Base-by-base conservation (phyloP, 2,329 filamentous ascomycete species). In the Periconia sp. region DNA sequence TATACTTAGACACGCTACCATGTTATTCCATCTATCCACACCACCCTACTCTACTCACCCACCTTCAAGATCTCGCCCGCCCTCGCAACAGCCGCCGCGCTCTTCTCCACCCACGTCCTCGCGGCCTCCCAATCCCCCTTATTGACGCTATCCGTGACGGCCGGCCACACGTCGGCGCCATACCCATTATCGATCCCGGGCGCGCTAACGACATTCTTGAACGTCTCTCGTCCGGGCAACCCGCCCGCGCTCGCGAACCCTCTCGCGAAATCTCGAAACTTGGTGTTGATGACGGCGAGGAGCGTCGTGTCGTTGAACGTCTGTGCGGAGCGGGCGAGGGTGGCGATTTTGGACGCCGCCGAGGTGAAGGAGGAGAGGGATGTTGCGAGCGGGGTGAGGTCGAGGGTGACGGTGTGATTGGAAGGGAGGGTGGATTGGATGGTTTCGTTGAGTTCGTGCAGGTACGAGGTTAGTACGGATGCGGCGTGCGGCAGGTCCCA, bases 181-280 rank as follows among this genome's bases (percentile, higher is more conserved):
- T 65, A 63, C 51, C 61, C 62, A 48, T 60, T 65, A 55, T 65
- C 62, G 31, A 65, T 56, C 1, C 62, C 60, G n/a, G 62, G 62
- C 41, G 60, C 62, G 50, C 48, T 55, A 20, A 63, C 54, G 3
- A 61, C 41, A 49, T 65, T 61, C 54, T 56, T 57, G 47, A 60
- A 65, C 14, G 59, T 62, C 27, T 60, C 55, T 45, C 62, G 49
- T 1, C 56, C 57, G 2, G 62, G 62, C 17, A 64, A 35, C 1
- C 62, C 62, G 11, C 62, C 62, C 10, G 41, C 55, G 8, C 43
- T 52, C 31, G 55, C 60, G 50, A 54, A 62, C 1, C 62, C 62
- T 13, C 62, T 43, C 10, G 53, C 31, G 40, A 63, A 65, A 35
- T 65, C 62, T 7, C 57, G 27, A 40, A 54, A 58, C 27, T 63